Evolutionary conservation across 768 basidiomycete species (phyloP), one percentile per base, ranked within the genome.

Genomic region (Serendipita vermifera): DNA sequence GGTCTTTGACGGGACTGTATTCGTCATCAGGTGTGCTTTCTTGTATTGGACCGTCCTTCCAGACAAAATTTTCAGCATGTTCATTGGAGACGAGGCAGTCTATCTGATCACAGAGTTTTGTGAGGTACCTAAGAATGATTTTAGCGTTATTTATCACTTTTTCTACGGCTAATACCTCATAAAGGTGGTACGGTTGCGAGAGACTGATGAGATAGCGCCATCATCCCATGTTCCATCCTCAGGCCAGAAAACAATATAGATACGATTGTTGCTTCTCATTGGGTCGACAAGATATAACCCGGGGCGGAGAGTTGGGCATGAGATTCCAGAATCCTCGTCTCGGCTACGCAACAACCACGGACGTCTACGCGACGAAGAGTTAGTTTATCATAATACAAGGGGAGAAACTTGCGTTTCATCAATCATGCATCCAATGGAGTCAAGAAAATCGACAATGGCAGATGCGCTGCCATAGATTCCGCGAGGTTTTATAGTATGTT

Each of bases 181-280:
- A 60, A 82, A 82, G 0, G 79, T 78, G 3, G 76, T 68, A 3
- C 81, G 71, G 65, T 81, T 82, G 2, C 75, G 71, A 27, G 69
- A 63, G 48, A 77, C 71, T 3, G 77, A 66, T 1, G 72, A 66
- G 5, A 67, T 33, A 0, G 77, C 73, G 9, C 69, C 65, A 62
- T 81, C 78, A 31, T 75, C 63, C 81, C 81, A 82, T 0, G 80
- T 81, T 0, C 66, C 71, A 32, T 77, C 70, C 58, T 83, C 78
- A 0, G 80, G 80, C 81, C 82, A 83, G 56, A 78, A 81, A 3
- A 82, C 60, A 11, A 79, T 70, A 51, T 76, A 78, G 6, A 76
- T 17, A 15, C 29, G 13, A 31, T 51, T 31, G 9, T 60, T 53
- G 62, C 11, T 60, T 53, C 24, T 69, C 9, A 11, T 51, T 65